Evolutionary conservation across 441 rosid genomes (phyloP).

Genomic region (Erodium moschatum): DNA sequence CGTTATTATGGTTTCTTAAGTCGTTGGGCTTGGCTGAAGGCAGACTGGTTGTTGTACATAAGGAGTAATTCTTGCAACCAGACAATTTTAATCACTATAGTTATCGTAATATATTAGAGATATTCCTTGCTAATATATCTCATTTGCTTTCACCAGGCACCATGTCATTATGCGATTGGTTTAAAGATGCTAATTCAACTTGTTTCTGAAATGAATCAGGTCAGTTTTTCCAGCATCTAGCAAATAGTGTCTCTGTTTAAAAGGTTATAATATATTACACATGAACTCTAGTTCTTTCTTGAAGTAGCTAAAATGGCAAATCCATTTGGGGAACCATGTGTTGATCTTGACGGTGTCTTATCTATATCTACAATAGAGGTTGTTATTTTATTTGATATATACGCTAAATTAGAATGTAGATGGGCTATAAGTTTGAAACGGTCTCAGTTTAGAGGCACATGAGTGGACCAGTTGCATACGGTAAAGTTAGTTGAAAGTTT

Average conservation of each 20-base stretch:
- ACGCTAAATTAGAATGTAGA: neutral
- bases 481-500: neutral
- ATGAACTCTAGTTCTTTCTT: neutral
- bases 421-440: neutral
- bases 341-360: no score
- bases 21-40: neutral
- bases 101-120: neutral
- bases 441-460: neutral
- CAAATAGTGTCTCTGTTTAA: slow-evolving; percentile 17
- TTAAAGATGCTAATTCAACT: slow-evolving; percentile 92
- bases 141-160: slow-evolving; percentile 45
- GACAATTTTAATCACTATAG: neutral
- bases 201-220: slow-evolving; percentile 98
- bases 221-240: slow-evolving; percentile 16
- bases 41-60: neutral
- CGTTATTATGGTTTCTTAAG: neutral
- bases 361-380: neutral
- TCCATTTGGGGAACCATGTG: neutral
- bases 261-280: neutral
- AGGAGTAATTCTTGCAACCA: neutral
- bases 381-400: neutral
- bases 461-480: neutral
- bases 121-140: slow-evolving; percentile 15
- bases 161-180: slow-evolving; percentile 79
- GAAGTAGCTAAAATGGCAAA: neutral